Percentiles rank a stretch among this genome's conserved stretches.
phyloP scores from a whole-genome alignment of 306 rosid genomes.

The Canavalia ensiformis region DNA sequence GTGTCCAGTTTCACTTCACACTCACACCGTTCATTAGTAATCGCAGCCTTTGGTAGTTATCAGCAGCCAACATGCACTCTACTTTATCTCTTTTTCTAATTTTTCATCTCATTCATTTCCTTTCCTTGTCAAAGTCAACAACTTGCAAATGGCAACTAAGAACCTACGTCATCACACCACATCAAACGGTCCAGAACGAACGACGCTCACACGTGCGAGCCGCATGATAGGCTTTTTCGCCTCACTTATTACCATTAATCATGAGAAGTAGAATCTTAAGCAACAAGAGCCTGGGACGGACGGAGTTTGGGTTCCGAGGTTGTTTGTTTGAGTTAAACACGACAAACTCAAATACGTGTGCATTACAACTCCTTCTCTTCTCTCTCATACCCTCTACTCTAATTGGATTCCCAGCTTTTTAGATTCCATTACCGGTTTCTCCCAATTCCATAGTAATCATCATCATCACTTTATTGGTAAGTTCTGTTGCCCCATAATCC shows the following conservation, averaged over 20 bases:
- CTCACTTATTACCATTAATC: not conserved
- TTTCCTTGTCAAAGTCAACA: constrained; percentile 36
- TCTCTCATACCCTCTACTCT: constrained; percentile 31
- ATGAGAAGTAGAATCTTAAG: constrained; percentile 27
- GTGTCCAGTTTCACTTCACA: not conserved
- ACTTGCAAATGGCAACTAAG: constrained; percentile 26
- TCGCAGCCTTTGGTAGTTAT: constrained; percentile 38
- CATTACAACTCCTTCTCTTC: constrained; percentile 16
- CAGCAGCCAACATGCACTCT: constrained; percentile 42
- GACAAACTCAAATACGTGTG: constrained; percentile 48
- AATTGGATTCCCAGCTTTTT: constrained; percentile 42
- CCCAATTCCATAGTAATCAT: constrained; percentile 15
- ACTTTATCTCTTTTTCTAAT: not conserved
- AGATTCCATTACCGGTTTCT: constrained; percentile 38
- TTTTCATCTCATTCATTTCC: constrained; percentile 3
- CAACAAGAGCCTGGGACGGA: not conserved
- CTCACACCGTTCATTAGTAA: constrained; percentile 12
- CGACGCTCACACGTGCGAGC: constrained; percentile 26
- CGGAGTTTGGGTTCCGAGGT: constrained; percentile 29
- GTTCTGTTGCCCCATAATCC: constrained; percentile 6
- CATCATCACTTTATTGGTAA: constrained; percentile 40
- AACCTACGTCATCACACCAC: not conserved
- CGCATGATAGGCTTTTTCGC: constrained; percentile 34
- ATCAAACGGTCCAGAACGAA: constrained; percentile 46
- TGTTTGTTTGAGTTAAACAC: constrained; percentile 50